Evolutionary conservation across 805 yeast species (phyloP).

Genomic region (Saccharomycopsis sp.): DNA sequence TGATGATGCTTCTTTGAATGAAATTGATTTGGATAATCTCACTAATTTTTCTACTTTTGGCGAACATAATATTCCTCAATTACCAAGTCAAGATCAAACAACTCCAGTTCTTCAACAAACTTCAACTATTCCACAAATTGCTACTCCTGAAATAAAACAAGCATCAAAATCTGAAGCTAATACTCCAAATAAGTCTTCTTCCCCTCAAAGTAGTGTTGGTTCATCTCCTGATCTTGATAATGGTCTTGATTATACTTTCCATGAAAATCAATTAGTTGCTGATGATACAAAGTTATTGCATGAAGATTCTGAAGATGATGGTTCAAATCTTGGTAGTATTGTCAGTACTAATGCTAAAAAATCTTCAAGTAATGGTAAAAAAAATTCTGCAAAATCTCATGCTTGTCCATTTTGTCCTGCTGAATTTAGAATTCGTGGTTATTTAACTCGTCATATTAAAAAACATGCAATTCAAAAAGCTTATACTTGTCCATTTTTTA

Average conservation of each 20-base stretch:
- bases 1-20: slow-evolving; percentile 12
- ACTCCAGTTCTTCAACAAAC: too few species aligned
- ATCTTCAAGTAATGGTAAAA: slow-evolving; percentile 49
- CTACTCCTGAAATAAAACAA: slow-evolving; percentile 15
- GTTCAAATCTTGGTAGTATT: slow-evolving; percentile 2
- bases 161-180: slow-evolving; percentile 8
- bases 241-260: slow-evolving; percentile 12
- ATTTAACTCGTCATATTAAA: slow-evolving; percentile 73
- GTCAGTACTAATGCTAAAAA: not conserved
- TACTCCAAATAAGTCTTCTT: slow-evolving; percentile 21
- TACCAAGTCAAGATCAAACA: too few species aligned
- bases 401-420: slow-evolving; percentile 68
- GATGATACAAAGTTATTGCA: slow-evolving; percentile 5
- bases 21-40: slow-evolving; percentile 14
- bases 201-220: slow-evolving; percentile 9
- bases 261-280: slow-evolving; percentile 6
- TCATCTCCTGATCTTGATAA: slow-evolving; percentile 15
- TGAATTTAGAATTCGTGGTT: slow-evolving; percentile 84
- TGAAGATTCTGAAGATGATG: slow-evolving; percentile 5
- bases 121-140: slow-evolving; percentile 1
- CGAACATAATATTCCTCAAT: not conserved
- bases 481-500: slow-evolving; percentile 68
- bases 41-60: slow-evolving; percentile 9
- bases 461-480: slow-evolving; percentile 64
- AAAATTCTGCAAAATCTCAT: slow-evolving; percentile 71